These are phyloP conservation scores for Fusarium sp. DNA, from an alignment of 2,329 filamentous ascomycete genomes.

Conservation along the genomic window DNA sequence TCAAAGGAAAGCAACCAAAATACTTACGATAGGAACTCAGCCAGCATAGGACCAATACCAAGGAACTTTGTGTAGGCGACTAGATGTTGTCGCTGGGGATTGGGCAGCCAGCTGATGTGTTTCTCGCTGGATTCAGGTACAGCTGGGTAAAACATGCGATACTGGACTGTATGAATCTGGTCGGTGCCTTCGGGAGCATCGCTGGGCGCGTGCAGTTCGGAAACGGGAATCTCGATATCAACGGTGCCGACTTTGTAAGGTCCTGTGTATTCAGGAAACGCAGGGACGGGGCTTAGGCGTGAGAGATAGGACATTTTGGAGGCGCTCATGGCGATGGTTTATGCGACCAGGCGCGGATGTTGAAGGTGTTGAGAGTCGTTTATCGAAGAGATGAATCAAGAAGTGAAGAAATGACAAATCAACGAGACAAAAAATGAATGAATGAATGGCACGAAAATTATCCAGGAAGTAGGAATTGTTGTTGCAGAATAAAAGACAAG, in stretches of 20 bases:
- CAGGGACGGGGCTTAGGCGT: slow-evolving; percentile 75
- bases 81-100: slow-evolving; percentile 80
- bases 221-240: slow-evolving; percentile 82
- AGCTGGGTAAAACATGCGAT: slow-evolving; percentile 86
- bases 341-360: slow-evolving; percentile 5
- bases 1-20: too few relatives aligned
- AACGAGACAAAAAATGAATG: too few relatives aligned
- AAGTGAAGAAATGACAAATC: neutral
- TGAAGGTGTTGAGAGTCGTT: neutral
- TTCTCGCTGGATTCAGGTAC: slow-evolving; percentile 65
- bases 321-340: slow-evolving; percentile 35
- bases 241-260: slow-evolving; percentile 77
- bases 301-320: slow-evolving; percentile 64
- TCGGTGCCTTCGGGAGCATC: slow-evolving; percentile 66
- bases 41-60: slow-evolving; percentile 71
- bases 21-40: slow-evolving; percentile 71
- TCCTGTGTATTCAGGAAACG: slow-evolving; percentile 80
- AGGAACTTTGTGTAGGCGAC: slow-evolving; percentile 83
- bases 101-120: slow-evolving; percentile 80
- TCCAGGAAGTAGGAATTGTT: neutral
- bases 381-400: neutral
- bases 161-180: slow-evolving; percentile 79
- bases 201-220: slow-evolving; percentile 68
- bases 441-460: neutral
- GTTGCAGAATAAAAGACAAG: neutral